A percentile compares a stretch with the other conserved stretches of the same genome.
phyloP scores from a whole-genome alignment of 768 basidiomycete species.

The Russula emetica region DNA sequence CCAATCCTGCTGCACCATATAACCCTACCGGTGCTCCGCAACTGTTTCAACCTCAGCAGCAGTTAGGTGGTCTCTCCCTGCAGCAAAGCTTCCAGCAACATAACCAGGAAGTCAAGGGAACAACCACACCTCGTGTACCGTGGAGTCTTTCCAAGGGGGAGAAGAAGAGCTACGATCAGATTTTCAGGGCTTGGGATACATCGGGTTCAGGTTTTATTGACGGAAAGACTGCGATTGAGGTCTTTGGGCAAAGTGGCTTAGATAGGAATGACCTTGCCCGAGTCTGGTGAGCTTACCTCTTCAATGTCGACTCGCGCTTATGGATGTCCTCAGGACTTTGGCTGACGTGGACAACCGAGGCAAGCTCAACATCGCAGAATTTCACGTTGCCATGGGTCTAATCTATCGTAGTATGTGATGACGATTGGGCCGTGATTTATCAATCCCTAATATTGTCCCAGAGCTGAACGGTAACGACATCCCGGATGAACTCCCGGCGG shows the following conservation, averaged over 20 bases:
- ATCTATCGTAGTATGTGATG: conserved; percentile 84
- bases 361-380: conserved; percentile 92
- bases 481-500: conserved; percentile 79
- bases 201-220: conserved; percentile 77
- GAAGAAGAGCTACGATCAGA: conserved; percentile 94
- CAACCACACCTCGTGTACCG: conserved; percentile 61
- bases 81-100: conserved; percentile 87
- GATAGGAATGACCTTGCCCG: conserved; percentile 85
- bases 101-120: conserved; percentile 68
- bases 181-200: conserved; percentile 96
- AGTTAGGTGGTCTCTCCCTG: conserved; percentile 49
- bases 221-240: conserved; percentile 80
- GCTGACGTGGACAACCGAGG: conserved; percentile 93
- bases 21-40: conserved; percentile 58
- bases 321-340: conserved; percentile 58
- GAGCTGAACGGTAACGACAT: conserved; percentile 90
- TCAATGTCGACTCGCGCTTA: conserved; percentile 7
- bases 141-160: conserved; percentile 88
- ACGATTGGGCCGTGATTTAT: not conserved
- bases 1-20: conserved; percentile 57
- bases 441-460: conserved; percentile 33
- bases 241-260: conserved; percentile 91
- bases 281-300: conserved; percentile 66
- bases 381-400: conserved; percentile 97
- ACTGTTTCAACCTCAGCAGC: conserved; percentile 52